These are phyloP conservation scores for Teunomyces atbi DNA, from an alignment of 805 yeast genomes.

Conservation along the genomic window DNA sequence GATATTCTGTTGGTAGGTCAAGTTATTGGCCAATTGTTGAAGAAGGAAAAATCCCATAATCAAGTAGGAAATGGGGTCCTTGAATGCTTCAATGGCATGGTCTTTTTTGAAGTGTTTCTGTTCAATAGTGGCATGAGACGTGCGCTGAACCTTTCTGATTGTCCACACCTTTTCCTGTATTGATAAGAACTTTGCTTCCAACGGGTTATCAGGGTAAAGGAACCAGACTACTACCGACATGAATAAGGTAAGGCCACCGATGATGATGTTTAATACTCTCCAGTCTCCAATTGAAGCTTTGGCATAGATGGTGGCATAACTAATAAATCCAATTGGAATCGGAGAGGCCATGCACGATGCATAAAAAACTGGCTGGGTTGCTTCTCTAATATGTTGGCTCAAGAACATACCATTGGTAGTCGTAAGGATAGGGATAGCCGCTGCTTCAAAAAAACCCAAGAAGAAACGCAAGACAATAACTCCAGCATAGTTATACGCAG, in stretches of 20 bases:
- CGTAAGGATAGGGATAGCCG: conserved; percentile 31
- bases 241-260: conserved; percentile 52
- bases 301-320: conserved; percentile 36
- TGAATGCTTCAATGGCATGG: conserved; percentile 51
- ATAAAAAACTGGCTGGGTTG: conserved; percentile 54
- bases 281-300: conserved; percentile 34
- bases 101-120: conserved; percentile 45
- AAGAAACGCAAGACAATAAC: conserved; percentile 48
- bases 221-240: conserved; percentile 19
- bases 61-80: conserved; percentile 35
- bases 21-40: conserved; percentile 51
- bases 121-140: conserved; percentile 33
- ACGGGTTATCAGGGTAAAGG: conserved; percentile 57
- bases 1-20: conserved; percentile 52
- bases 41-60: conserved; percentile 35
- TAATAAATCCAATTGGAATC: conserved; percentile 52
- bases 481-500: conserved; percentile 45
- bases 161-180: conserved; percentile 51
- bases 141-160: conserved; percentile 36
- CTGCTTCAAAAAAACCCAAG: conserved; percentile 42
- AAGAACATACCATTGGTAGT: conserved; percentile 51
- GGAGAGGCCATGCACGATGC: conserved; percentile 50
- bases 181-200: conserved; percentile 47
- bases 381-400: conserved; percentile 44
- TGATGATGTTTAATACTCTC: conserved; percentile 55